Evolutionary conservation across 1,139 yeast species (phyloP), one percentile per base, ranked within the genome.

Genomic region (Nakaseomyces delphensis): DNA sequence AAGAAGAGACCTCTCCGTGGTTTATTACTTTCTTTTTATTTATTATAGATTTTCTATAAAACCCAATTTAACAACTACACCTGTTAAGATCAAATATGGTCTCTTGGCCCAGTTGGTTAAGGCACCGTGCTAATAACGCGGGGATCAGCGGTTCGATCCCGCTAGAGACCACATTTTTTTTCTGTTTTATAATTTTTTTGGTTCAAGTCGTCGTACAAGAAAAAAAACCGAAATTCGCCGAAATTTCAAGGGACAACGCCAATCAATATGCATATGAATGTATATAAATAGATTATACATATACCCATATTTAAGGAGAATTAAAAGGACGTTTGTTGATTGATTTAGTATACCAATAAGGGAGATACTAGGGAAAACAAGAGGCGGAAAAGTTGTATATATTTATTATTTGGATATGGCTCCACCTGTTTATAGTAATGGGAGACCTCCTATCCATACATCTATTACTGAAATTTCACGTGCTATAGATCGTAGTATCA

Each of bases 401-500:
- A 29, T 8, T 15, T 14, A 14, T 29, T 14, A 16, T 2, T 2
- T 7, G 15, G 20, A 18, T 6, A 31, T 31, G 36, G 36, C 14
- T 13, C 37, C 37, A 4, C 37, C 37, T 5, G 35, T 31, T 4
- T 33, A 33, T 21, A 33, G 37, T 15, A 33, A 33, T 21, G 37
- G 37, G 28, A 39, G 41, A n/a, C 41, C 41, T 5, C 38, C 29
- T 23, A 33, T 70, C 36, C 74, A 70, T 48, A 84, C 95, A 0
- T 77, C 91, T 1, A 73, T 76, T 18, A 94, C 95, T 0, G 83
- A 78, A 35, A 61, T 86, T 0, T 70, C 68, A 2, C 64, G 80
- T 10, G 96, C 96, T 9, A 83, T 89, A 36, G 95, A 87, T 60
- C 70, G 96, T 42, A 60, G 74, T 1, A 71, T 79, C 4, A 86